These are phyloP conservation scores for Suhomyces anneliseae DNA, from an alignment of 1,139 yeast species.

Conservation along the genomic window DNA sequence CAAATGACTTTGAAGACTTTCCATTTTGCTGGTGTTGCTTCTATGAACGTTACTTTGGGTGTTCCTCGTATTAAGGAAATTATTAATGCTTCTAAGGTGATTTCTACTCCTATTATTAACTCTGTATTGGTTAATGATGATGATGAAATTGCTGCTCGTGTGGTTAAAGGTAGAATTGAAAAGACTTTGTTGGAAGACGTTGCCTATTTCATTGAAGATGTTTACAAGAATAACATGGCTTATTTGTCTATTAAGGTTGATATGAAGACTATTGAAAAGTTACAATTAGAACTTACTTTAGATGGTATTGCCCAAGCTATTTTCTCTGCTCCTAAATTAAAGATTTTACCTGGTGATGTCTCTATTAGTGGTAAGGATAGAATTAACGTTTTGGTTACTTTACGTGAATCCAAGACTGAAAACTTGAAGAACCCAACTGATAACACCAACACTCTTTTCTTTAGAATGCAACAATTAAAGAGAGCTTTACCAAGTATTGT, in stretches of 20 bases:
- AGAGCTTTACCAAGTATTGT: conserved; percentile 83
- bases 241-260: conserved; percentile 82
- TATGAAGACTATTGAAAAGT: conserved; percentile 76
- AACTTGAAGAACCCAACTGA: conserved; percentile 42
- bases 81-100: conserved; percentile 92
- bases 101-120: conserved; percentile 95
- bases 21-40: conserved; percentile 99
- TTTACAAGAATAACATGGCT: conserved; percentile 78
- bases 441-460: conserved; percentile 65
- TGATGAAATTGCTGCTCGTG: conserved; percentile 97
- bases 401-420: conserved; percentile 52
- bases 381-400: conserved; percentile 71
- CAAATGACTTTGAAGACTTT: conserved; percentile 98
- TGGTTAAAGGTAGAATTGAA: conserved; percentile 95
- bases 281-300: conserved; percentile 84
- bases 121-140: conserved; percentile 90
- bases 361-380: conserved; percentile 65
- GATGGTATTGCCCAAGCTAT: conserved; percentile 88
- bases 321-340: conserved; percentile 81
- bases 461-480: conserved; percentile 85
- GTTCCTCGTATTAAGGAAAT: conserved; percentile 99
- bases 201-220: conserved; percentile 89
- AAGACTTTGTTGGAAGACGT: conserved; percentile 87
- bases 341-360: conserved; percentile 74
- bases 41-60: conserved; percentile 98